A percentile compares a stretch with the other conserved stretches of the same genome.
phyloP scores from a whole-genome alignment of 495 filamentous ascomycete species.

The Tetracladium setigerum region DNA sequence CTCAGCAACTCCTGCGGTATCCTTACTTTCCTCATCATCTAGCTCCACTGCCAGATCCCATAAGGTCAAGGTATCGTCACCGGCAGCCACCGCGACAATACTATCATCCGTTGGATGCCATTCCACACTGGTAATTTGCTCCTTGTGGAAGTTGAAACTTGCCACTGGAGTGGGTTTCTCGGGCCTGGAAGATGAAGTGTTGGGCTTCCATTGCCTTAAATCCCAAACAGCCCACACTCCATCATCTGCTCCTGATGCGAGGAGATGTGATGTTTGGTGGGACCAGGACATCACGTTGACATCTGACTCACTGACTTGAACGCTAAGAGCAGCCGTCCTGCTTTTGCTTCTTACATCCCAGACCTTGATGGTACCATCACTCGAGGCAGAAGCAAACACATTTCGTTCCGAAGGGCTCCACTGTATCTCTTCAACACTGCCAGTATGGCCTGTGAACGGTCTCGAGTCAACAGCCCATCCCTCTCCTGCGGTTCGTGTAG shows the following conservation, averaged over 20 bases:
- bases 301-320: conserved; percentile 75
- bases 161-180: conserved; percentile 66
- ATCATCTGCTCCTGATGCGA: conserved; percentile 90
- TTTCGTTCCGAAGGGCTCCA: conserved; percentile 89
- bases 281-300: conserved; percentile 98
- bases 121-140: conserved; percentile 91
- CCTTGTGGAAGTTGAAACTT: conserved; percentile 86
- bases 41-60: conserved; percentile 97
- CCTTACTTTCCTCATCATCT: conserved; percentile 91
- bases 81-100: conserved; percentile 85
- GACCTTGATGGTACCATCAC: conserved; percentile 88
- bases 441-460: conserved; percentile 73
- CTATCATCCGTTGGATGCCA: conserved; percentile 97
- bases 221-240: conserved; percentile 97
- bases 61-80: conserved; percentile 87
- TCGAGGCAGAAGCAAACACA: conserved; percentile 88
- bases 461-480: conserved; percentile 77
- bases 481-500: conserved; percentile 76
- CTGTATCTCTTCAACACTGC: conserved; percentile 88
- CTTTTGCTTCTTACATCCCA: conserved; percentile 92
- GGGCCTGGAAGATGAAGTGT: conserved; percentile 27
- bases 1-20: conserved; percentile 77
- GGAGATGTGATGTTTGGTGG: conserved; percentile 71
- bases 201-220: conserved; percentile 84
- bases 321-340: conserved; percentile 73